A percentile compares a stretch with the other conserved stretches of the same genome.
These are phyloP conservation scores for Fusarium falciforme DNA, from an alignment of 2,329 filamentous ascomycete species.

Conservation along the genomic window DNA sequence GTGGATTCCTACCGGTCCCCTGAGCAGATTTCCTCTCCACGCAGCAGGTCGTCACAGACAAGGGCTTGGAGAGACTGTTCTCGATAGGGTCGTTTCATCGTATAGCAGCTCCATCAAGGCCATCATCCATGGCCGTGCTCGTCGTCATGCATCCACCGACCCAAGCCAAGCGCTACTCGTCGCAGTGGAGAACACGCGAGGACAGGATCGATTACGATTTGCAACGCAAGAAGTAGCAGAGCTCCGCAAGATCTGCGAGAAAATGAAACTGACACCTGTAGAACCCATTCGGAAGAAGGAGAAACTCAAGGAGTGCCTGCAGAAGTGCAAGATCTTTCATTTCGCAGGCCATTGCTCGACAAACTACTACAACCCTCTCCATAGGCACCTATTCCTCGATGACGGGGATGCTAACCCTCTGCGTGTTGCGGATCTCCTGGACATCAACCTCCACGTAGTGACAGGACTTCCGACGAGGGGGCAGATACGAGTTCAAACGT, in stretches of 20 bases:
- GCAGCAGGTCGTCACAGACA: slow-evolving; percentile 1
- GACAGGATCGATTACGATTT: neutral
- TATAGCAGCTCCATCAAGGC: neutral
- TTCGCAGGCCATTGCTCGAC: slow-evolving; percentile 1
- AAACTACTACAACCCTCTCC: neutral
- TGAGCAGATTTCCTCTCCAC: slow-evolving; percentile 10
- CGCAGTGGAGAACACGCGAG: neutral
- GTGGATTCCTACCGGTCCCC: neutral
- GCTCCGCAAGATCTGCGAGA: neutral
- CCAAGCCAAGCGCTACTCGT: neutral
- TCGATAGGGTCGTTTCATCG: slow-evolving; percentile 8
- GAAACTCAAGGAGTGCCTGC: neutral
- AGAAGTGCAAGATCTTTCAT: neutral
- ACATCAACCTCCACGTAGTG: neutral
- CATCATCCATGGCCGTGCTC: neutral
- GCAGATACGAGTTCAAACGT: neutral
- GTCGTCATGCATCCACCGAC: neutral
- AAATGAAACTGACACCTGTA: neutral
- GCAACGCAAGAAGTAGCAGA: neutral
- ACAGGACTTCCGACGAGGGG: neutral
- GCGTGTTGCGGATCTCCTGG: neutral
- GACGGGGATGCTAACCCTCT: neutral
- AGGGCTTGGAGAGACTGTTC: neutral
- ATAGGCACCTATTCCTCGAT: neutral
- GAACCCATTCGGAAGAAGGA: neutral